Percentiles rank a stretch among this genome's conserved stretches.
Evolutionary conservation across 208 protist species (phyloP).

Genomic region (Willaertia magna): DNA sequence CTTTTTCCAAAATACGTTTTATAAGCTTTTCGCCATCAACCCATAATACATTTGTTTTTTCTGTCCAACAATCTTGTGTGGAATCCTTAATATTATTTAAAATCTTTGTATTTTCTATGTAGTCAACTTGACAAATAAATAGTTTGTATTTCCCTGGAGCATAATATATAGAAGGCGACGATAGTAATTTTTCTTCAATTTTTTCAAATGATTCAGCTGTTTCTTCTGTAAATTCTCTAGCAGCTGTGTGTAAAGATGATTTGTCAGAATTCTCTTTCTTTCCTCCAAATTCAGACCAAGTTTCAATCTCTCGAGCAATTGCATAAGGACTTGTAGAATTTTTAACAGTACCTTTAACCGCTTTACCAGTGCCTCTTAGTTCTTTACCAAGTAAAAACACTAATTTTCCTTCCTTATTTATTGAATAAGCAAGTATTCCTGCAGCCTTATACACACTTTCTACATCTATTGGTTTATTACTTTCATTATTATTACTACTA

Average conservation of each 20-base stretch:
- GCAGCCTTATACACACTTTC: background rate
- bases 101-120: background rate
- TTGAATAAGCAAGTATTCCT: background rate
- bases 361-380: background rate
- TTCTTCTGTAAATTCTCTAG: background rate
- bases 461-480: too few relatives aligned
- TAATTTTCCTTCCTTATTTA: background rate
- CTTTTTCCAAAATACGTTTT: background rate
- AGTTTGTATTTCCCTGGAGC: background rate
- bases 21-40: background rate
- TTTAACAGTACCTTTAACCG: background rate
- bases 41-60: background rate
- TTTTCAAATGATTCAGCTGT: background rate
- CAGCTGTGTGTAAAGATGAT: background rate
- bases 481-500: too few relatives aligned
- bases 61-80: background rate
- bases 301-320: background rate
- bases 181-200: background rate
- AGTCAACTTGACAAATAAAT: background rate
- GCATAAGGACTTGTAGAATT: background rate
- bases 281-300: constrained; percentile 3
- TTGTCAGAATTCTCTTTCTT: background rate
- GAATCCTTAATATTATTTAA: background rate
- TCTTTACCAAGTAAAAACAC: background rate
- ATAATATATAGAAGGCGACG: background rate